phyloP scores from a whole-genome alignment of 2,329 filamentous ascomycete genomes.

The Clarireedia homoeocarpa region DNA sequence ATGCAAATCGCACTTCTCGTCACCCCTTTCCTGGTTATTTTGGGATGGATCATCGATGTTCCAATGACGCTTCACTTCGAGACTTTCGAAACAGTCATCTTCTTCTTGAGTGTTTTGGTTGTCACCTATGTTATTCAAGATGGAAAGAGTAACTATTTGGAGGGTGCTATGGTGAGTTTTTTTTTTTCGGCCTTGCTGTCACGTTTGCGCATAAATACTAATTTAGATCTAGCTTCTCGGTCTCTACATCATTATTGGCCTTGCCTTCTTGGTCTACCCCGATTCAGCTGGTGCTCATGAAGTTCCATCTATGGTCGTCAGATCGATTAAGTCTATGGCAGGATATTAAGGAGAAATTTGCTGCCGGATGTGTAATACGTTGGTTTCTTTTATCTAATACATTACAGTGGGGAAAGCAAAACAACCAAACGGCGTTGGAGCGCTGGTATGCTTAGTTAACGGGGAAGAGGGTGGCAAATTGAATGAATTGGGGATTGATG shows the following conservation, averaged over 20 bases:
- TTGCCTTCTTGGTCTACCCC: constrained; percentile 54
- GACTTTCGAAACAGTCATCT: constrained; percentile 69
- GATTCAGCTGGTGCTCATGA: constrained; percentile 33
- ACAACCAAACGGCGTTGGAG: background rate
- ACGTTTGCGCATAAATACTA: background rate
- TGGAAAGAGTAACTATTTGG: constrained; percentile 78
- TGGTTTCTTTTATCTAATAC: too few relatives aligned
- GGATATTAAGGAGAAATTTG: constrained; percentile 3
- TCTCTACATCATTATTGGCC: constrained; percentile 48
- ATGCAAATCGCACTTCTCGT: constrained; percentile 77
- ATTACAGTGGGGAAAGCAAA: too few relatives aligned
- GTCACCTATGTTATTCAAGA: constrained; percentile 73
- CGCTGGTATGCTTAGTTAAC: background rate
- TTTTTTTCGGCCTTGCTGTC: too few relatives aligned
- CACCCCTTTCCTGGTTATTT: constrained; percentile 69
- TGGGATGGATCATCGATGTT: constrained; percentile 63
- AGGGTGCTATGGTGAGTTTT: constrained; percentile 56
- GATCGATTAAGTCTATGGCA: constrained; percentile 5
- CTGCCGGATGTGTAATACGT: background rate
- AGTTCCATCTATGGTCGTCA: constrained; percentile 2
- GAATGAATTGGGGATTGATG: too few relatives aligned
- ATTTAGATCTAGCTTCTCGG: constrained; percentile 41
- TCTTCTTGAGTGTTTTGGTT: constrained; percentile 66
- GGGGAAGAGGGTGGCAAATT: too few relatives aligned
- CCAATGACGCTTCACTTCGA: constrained; percentile 73